Percentiles rank a stretch among this genome's conserved stretches.
These are phyloP conservation scores for Septoria linicola DNA, from an alignment of 2,329 filamentous ascomycete genomes.

Conservation along the genomic window DNA sequence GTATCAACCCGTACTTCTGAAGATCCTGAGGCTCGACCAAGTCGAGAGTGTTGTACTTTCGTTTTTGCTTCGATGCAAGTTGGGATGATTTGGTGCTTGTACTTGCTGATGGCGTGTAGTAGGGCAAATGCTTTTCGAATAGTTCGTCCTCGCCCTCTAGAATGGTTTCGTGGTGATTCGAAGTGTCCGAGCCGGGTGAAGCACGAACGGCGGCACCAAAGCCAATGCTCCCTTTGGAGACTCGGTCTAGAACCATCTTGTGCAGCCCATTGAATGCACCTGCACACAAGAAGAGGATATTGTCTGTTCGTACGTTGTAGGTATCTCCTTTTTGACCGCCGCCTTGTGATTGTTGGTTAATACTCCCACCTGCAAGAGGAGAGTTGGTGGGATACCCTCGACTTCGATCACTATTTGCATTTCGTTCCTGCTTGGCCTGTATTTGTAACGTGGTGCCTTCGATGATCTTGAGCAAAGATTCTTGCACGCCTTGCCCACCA, in stretches of 20 bases:
- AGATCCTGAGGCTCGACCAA: slow-evolving; percentile 76
- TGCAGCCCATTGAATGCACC: slow-evolving; percentile 93
- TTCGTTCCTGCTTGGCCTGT: slow-evolving; percentile 76
- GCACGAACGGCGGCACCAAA: slow-evolving; percentile 80
- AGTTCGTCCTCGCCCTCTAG: slow-evolving; percentile 57
- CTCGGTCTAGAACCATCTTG: slow-evolving; percentile 81
- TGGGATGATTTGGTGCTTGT: slow-evolving; percentile 40
- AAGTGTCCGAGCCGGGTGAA: slow-evolving; percentile 29
- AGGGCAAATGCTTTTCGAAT: slow-evolving; percentile 47
- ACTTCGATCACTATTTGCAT: slow-evolving; percentile 24
- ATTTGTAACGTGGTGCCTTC: slow-evolving; percentile 93
- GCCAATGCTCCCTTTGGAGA: slow-evolving; percentile 82
- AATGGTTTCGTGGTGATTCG: slow-evolving; percentile 59
- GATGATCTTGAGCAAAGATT: slow-evolving; percentile 91
- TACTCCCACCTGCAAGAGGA: slow-evolving; percentile 39
- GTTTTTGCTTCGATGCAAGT: slow-evolving; percentile 35
- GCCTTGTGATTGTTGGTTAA: slow-evolving; percentile 29
- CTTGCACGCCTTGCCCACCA: slow-evolving; percentile 92
- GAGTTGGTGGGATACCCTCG: slow-evolving; percentile 38
- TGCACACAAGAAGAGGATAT: slow-evolving; percentile 95
- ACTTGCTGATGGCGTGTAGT: slow-evolving; percentile 45
- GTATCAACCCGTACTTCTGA: slow-evolving; percentile 70
- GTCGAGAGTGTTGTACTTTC: slow-evolving; percentile 70
- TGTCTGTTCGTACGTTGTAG: slow-evolving; percentile 82
- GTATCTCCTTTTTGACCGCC: slow-evolving; percentile 54